Base-by-base conservation (phyloP, 1,284 basidiomycete species). In the Paramarasmius palmivorus region DNA sequence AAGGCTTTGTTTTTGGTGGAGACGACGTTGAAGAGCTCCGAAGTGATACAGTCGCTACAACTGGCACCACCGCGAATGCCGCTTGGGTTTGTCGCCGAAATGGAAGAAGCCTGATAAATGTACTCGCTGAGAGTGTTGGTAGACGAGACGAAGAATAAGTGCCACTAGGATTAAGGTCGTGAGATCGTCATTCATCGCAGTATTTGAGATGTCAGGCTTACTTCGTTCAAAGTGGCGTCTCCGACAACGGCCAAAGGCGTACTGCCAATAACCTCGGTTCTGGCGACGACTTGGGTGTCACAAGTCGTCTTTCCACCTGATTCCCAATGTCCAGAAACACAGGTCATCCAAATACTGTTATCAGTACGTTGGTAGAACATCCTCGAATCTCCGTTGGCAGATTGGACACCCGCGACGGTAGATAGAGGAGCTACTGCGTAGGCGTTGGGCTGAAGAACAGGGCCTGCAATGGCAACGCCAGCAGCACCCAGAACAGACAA, bases 91-190 rank as follows among this genome's bases (percentile, higher is more conserved):
- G 49, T 50, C 17, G 32, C n/a, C 12, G 36, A 39, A 4, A 50
- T 40, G 38, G 49, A 10, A 7, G 49, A 39, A 9, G 34, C 10
- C 40, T 50, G 49, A 22, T 25, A 50, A 37, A 50, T 40, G 37
- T 50, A 50, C 29, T 50, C 49, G 38, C 49, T 50, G 20, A 50
- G 17, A 20, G 37, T 50, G 37, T 25, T 20, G 37, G 49, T 50
- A 14, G 49, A 9, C 15, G 49, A 50, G 25, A 50, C 20, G 49
- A 50, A 50, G 49, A 25, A 50, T 26, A 50, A 20, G 22, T 50
- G 49, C 49, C 49, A 50, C 49, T 50, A 29, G 5, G 22, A 38
- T 38, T 7, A 40, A n/a, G 23, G 32, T 37, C 35, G 19, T n/a
- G n/a, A n/a, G n/a, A n/a, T n/a, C n/a, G n/a, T n/a, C n/a, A n/a